Evolutionary conservation across 1,284 basidiomycete species (phyloP), one percentile per base, ranked within the genome.

Genomic region (Moesziomyces globuligerus): DNA sequence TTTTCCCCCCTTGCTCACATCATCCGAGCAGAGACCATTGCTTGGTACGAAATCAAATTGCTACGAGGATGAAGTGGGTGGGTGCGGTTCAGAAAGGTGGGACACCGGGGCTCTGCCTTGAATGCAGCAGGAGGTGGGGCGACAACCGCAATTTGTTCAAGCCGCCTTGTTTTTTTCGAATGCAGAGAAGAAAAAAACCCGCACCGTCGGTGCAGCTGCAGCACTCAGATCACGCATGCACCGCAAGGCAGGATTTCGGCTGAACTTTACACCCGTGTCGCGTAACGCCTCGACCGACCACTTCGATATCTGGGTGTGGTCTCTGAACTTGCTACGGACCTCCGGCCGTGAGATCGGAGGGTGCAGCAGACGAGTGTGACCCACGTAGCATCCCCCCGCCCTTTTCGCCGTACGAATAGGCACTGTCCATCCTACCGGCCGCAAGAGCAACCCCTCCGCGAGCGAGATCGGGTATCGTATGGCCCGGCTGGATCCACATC

Each of bases 171-270:
- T n/a, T n/a, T n/a, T n/a, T n/a, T n/a, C n/a, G n/a, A n/a, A 34
- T n/a, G 32, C 32, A 34, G 32, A n/a, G 32, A 41, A 23, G 11
- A 15, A 41, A 13, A 41, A 41, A 24, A 24, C 23, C 20, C 10
- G 4, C 8, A 17, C 25, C 25, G 23, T 42, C 11, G 5, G 29
- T 17, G 32, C 32, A 15, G 32, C 32, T 13, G 32, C 32, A 34
- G 32, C 32, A 34, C 3, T 13, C 32, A 17, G 32, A 34, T 28
- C 17, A 38, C 38, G 34, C 34, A 52, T 52, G 50, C 50, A 52
- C 10, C 32, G 15, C 24, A 28, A 32, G 44, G 26, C 9, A 26
- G 23, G 37, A 40, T 53, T 53, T 53, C 51, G 51, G 51, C 51
- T 45, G 51, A 53, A 53, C 51, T 53, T 23, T 38, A 6, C 11